Percentiles rank a stretch among this genome's conserved stretches.
Conservation (phyloP, 2,329 filamentous ascomycete species). For the Amylocarpus encephaloides region DNA sequence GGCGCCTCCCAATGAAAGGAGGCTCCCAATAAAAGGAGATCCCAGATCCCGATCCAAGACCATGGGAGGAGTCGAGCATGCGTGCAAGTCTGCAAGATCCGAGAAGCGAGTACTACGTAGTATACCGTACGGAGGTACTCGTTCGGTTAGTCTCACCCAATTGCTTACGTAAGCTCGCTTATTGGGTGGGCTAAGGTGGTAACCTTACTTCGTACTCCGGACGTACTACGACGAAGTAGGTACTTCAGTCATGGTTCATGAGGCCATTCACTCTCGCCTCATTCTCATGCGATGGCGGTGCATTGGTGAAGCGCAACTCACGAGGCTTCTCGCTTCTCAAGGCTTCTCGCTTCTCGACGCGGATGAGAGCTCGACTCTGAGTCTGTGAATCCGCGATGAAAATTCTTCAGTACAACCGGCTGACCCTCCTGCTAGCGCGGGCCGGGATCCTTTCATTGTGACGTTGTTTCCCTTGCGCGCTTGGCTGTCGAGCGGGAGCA, state of each 20-base stretch:
- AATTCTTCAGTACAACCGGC: conserved; percentile 15
- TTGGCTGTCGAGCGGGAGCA: conserved; percentile 6
- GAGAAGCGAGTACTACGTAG: no score
- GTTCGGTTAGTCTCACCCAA: no score
- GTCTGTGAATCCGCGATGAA: conserved; percentile 10
- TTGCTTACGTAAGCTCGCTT: no score
- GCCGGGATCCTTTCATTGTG: conserved; percentile 1
- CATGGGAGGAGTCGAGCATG: not conserved
- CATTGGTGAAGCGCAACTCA: no score
- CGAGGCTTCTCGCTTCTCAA: no score
- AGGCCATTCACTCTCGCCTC: not conserved
- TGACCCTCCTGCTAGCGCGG: not conserved
- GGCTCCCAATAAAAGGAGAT: not conserved
- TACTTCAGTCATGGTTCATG: no score
- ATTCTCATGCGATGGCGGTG: not conserved
- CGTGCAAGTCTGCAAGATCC: not conserved
- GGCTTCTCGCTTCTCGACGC: not conserved
- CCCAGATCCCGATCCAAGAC: conserved; percentile 1
- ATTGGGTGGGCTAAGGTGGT: no score
- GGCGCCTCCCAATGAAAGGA: not conserved
- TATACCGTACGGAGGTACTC: no score
- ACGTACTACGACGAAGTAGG: no score
- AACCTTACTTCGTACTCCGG: no score
- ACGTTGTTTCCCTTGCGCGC: not conserved
- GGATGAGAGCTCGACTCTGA: not conserved